Conservation (phyloP, 2,329 filamentous ascomycete species). For the Calonectria pteridis region DNA sequence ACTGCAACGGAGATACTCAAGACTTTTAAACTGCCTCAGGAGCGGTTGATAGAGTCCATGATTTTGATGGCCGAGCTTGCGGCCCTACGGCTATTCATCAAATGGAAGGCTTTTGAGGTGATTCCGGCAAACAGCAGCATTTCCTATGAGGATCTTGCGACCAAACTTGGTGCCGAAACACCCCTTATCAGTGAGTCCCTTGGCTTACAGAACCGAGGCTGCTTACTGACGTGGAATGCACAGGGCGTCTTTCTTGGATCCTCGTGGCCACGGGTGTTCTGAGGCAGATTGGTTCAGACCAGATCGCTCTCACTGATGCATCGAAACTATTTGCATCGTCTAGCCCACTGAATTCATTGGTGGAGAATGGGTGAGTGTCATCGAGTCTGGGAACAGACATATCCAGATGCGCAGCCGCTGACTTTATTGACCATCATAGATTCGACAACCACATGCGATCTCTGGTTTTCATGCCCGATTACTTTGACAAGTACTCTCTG, state of each 20-base stretch:
- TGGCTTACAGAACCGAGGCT: rapidly evolving
- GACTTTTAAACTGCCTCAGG: not conserved
- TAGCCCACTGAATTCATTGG: constrained; percentile 4
- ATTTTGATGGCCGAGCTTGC: not conserved
- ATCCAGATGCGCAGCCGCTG: not conserved
- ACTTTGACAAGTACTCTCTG: constrained; percentile 14
- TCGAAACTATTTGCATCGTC: not conserved
- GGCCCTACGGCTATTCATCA: constrained; percentile 12
- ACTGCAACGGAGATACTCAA: not conserved
- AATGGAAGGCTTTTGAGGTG: constrained; percentile 17
- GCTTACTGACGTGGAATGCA: not conserved
- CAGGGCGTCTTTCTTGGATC: constrained; percentile 4
- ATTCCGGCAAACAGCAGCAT: not conserved
- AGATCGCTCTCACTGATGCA: not conserved
- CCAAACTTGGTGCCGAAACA: constrained; percentile 2
- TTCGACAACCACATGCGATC: constrained; percentile 18
- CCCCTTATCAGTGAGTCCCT: constrained; percentile 1
- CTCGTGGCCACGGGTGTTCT: constrained; percentile 8
- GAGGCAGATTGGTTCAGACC: not conserved
- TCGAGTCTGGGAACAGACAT: too few relatives aligned
- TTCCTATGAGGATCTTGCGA: not conserved
- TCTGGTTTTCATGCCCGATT: not conserved
- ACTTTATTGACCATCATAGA: not conserved
- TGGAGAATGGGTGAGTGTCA: constrained; percentile 6
- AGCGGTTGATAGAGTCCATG: not conserved